Percentiles rank a stretch among this genome's conserved stretches.
Conservation (phyloP, 495 filamentous ascomycete species). For the Paragyromitra xinjiangensis region DNA sequence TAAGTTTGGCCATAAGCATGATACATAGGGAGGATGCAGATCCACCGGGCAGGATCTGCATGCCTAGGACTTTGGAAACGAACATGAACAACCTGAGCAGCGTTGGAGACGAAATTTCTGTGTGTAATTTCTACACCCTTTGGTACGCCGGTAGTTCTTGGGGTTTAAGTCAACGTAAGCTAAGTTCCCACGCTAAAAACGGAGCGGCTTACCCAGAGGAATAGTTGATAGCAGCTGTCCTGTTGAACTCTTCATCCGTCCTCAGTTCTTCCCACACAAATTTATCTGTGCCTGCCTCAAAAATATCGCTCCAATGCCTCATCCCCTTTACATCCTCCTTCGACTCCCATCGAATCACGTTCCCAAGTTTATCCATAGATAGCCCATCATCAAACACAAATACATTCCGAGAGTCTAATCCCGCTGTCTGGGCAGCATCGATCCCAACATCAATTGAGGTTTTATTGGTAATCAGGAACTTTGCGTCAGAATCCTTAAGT, state of each 20-base stretch:
- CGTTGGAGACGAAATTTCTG: constrained; percentile 75
- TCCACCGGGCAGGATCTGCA: constrained; percentile 53
- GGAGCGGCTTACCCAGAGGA: constrained; percentile 61
- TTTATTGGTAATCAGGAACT: constrained; percentile 69
- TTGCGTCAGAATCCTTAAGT: constrained; percentile 73
- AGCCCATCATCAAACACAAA: constrained; percentile 62
- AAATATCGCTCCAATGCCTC: constrained; percentile 59
- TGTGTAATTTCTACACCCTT: constrained; percentile 87
- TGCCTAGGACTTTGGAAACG: constrained; percentile 57
- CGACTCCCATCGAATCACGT: constrained; percentile 39
- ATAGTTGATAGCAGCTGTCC: constrained; percentile 58
- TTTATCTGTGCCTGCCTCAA: constrained; percentile 60
- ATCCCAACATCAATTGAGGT: constrained; percentile 68
- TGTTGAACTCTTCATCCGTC: constrained; percentile 61
- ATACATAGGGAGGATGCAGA: constrained; percentile 79
- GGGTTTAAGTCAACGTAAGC: constrained; percentile 39
- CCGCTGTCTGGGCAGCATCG: constrained; percentile 72
- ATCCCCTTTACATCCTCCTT: constrained; percentile 40
- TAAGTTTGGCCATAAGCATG: constrained; percentile 71
- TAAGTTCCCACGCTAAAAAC: not conserved
- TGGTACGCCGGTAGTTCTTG: constrained; percentile 81
- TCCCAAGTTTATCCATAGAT: constrained; percentile 52
- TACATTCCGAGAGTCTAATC: constrained; percentile 66
- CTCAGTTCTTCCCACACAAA: constrained; percentile 56
- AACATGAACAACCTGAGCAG: constrained; percentile 64